These are phyloP conservation scores for Nicotiana undulata DNA, from an alignment of 257 asterid genomes.

Conservation along the genomic window DNA sequence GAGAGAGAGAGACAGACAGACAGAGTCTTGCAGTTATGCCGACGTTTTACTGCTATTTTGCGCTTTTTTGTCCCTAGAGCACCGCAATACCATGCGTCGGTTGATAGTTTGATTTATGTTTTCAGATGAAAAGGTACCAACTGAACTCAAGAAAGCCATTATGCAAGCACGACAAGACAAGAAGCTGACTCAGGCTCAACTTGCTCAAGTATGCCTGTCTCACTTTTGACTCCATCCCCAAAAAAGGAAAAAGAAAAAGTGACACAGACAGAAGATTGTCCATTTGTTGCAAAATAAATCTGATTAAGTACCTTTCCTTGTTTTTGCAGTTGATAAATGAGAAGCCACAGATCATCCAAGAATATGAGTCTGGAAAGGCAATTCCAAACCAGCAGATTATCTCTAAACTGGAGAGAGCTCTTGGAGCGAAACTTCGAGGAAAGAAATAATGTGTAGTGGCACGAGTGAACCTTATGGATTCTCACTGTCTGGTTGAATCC, in stretches of 20 bases:
- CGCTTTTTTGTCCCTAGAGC: background rate
- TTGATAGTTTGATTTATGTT: background rate
- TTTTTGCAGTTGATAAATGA: conserved; percentile 58
- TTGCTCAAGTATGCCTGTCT: too few relatives aligned
- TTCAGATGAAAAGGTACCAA: conserved; percentile 85
- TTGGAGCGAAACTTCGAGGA: conserved; percentile 68
- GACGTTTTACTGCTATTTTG: background rate
- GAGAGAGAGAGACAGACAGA: too few relatives aligned
- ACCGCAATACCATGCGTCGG: background rate
- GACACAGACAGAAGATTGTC: background rate
- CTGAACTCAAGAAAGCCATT: conserved; percentile 76
- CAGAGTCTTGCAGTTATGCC: too few relatives aligned
- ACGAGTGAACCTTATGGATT: conserved; percentile 5
- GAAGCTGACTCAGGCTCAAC: conserved; percentile 85
- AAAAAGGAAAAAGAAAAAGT: too few relatives aligned
- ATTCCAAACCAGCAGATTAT: conserved; percentile 68
- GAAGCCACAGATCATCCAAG: conserved; percentile 52
- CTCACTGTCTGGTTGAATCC: conserved; percentile 17
- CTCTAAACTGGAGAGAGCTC: conserved; percentile 79
- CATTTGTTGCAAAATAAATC: background rate
- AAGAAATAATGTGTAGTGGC: conserved; percentile 26
- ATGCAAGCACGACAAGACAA: conserved; percentile 85
- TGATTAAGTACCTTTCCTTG: background rate
- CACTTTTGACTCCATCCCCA: too few relatives aligned
- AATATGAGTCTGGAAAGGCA: conserved; percentile 61